A percentile compares a stretch with the other conserved stretches of the same genome.
Evolutionary conservation across 1,284 basidiomycete genomes (phyloP).

Genomic region (Meripilus lineatus): DNA sequence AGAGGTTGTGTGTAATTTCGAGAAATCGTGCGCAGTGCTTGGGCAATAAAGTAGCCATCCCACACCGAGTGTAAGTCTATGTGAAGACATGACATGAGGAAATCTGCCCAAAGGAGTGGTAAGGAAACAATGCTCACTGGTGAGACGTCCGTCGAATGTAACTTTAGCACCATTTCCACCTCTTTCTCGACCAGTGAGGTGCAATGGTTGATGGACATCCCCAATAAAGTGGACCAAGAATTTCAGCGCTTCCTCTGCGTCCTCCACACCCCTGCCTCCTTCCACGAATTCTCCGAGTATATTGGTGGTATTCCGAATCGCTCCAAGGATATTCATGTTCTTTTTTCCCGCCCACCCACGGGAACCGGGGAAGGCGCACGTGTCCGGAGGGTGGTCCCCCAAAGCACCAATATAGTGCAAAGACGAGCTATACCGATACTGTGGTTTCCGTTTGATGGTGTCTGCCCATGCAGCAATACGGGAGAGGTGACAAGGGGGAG

Average conservation of each 20-base stretch:
- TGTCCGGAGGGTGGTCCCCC: conserved; percentile 72
- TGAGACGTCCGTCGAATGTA: conserved; percentile 60
- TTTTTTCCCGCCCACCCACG: conserved; percentile 71
- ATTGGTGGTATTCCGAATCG: conserved; percentile 67
- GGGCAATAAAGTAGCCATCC: conserved; percentile 80
- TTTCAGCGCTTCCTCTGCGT: conserved; percentile 68
- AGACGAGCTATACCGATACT: conserved; percentile 58
- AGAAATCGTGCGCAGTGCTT: conserved; percentile 71
- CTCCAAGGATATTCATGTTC: conserved; percentile 71
- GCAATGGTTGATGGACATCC: conserved; percentile 89
- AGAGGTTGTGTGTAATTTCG: conserved; percentile 74
- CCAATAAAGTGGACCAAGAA: conserved; percentile 91
- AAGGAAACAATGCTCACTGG: conserved; percentile 43
- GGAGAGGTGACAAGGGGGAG: conserved; percentile 66
- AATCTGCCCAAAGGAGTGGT: conserved; percentile 1
- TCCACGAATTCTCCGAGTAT: conserved; percentile 48
- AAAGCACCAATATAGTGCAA: conserved; percentile 75
- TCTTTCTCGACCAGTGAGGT: conserved; percentile 79
- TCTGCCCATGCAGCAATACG: conserved; percentile 89
- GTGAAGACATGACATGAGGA: background rate
- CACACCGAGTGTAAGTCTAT: conserved; percentile 84
- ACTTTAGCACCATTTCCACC: conserved; percentile 82
- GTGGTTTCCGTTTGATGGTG: conserved; percentile 39
- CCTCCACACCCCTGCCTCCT: conserved; percentile 14
- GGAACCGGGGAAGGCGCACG: conserved; percentile 75